Evolutionary conservation across 2,329 filamentous ascomycete genomes (phyloP), one percentile per base, ranked within the genome.

Genomic region (Diplodia sapinea): DNA sequence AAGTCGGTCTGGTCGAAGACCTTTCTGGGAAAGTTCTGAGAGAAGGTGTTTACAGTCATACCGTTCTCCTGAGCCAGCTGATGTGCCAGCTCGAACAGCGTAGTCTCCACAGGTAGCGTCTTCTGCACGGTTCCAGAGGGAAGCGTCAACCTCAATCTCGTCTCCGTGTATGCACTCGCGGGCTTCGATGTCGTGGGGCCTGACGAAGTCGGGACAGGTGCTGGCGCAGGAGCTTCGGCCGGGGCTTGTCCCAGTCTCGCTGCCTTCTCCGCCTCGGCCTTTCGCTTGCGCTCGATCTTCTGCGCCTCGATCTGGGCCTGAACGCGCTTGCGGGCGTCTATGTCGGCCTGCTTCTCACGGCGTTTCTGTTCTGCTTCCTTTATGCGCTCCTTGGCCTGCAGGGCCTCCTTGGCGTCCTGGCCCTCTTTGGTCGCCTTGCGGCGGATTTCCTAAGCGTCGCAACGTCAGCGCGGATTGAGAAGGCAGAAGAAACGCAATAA

Each of bases 251-350:
- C 94, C 72, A 93, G 92, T n/a, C 94, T 87, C 66, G 88, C 87
- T 0, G 94, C 94, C 81, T 94, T 96, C 73, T 93, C 91, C 68
- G 88, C 84, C 75, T 97, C 95, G 3, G 92, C 90, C 78, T 95
- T 96, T 71, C 90, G 86, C 71, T 91, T 89, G 65, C 95, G 89
- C 74, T 94, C 93, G 73, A 92, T 91, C 83, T 96, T 97, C 82
- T 98, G 94, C 15, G 91, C 94, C 73, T 95, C 94, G 71, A 99
- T 97, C 85, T 94, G 94, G 67, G 93, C 94, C 81, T 93, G 90
- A 78, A 97, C 94, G 43, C 91, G 88, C 79, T 90, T 92, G 84
- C 94, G 95, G 12, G 93, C 94, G 52, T 93, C 92, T 9, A 90
- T 79, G 65, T 98, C 95, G 17, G 91, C 92, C 51, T 87, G 82